Percentiles rank a stretch among this genome's conserved stretches.
These are phyloP conservation scores for Botryotinia convoluta DNA, from an alignment of 2,329 filamentous ascomycete species.

Conservation along the genomic window DNA sequence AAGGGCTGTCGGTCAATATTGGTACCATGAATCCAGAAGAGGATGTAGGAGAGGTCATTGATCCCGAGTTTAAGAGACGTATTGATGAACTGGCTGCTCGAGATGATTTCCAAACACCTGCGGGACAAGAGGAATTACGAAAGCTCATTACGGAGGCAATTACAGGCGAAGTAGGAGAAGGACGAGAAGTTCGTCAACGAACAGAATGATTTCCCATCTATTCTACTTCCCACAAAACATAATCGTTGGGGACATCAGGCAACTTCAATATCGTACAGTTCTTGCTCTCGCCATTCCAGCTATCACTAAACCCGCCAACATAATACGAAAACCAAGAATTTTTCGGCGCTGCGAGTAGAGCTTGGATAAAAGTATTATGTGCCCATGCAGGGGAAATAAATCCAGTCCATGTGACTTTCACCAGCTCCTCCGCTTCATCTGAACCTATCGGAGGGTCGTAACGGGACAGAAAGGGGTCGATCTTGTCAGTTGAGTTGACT, in stretches of 20 bases:
- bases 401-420: constrained; percentile 57
- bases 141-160: constrained; percentile 79
- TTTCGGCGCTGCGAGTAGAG: constrained; percentile 47
- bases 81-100: constrained; percentile 87
- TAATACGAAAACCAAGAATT: constrained; percentile 56
- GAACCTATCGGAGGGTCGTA: constrained; percentile 55
- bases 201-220: constrained; percentile 48
- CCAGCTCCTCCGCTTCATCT: constrained; percentile 39
- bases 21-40: constrained; percentile 69
- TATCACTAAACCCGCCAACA: constrained; percentile 50
- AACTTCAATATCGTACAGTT: constrained; percentile 56
- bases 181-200: constrained; percentile 62
- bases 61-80: constrained; percentile 77
- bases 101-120: constrained; percentile 77
- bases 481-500: constrained; percentile 52
- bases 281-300: constrained; percentile 44
- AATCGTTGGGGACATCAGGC: constrained; percentile 50
- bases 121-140: constrained; percentile 76
- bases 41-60: constrained; percentile 62
- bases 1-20: constrained; percentile 74
- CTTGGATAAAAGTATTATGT: constrained; percentile 46
- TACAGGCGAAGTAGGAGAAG: constrained; percentile 61
- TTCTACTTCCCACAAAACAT: constrained; percentile 57
- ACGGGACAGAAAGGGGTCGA: constrained; percentile 68
- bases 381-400: constrained; percentile 55